Percentiles rank a stretch among this genome's conserved stretches.
These are phyloP conservation scores for Rhipidocladum racemiflorum DNA, from an alignment of 176 grass and related monocot species.

Conservation along the genomic window DNA sequence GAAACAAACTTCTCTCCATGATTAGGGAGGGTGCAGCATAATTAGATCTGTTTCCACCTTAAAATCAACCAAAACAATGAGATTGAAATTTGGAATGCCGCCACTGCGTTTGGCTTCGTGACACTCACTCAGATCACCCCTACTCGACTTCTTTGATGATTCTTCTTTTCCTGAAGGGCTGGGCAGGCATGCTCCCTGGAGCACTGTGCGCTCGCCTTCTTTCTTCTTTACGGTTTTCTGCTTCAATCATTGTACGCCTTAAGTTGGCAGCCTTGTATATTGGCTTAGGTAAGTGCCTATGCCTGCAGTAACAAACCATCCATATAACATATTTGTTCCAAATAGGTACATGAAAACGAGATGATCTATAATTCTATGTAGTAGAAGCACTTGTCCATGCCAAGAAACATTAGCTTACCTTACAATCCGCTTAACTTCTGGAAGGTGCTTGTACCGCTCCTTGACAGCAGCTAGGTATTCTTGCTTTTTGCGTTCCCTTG, in stretches of 20 bases:
- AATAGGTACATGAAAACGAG: background rate
- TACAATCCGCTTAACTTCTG: constrained; percentile 75
- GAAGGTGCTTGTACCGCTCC: constrained; percentile 69
- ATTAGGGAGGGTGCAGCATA: background rate
- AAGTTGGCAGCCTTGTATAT: constrained; percentile 73
- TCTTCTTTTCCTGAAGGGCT: constrained; percentile 89
- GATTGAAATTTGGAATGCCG: background rate
- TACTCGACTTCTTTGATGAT: constrained; percentile 87
- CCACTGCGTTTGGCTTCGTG: background rate
- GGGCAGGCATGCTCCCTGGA: constrained; percentile 55
- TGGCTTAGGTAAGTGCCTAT: constrained; percentile 87
- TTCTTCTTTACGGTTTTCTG: constrained; percentile 60
- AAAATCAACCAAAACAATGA: background rate
- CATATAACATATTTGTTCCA: background rate
- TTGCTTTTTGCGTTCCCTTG: constrained; percentile 80
- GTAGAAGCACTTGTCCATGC: background rate
- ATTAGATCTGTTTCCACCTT: background rate
- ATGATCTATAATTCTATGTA: constrained; percentile 6
- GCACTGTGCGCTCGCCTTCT: constrained; percentile 74
- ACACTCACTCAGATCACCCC: background rate
- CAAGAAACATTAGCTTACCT: constrained; percentile 43
- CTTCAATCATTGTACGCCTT: constrained; percentile 73
- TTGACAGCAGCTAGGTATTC: constrained; percentile 80
- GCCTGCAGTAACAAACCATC: constrained; percentile 38
- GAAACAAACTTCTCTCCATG: background rate